Conservation (phyloP, 176 grass and related monocot genomes). For the Ananas comosus region DNA sequence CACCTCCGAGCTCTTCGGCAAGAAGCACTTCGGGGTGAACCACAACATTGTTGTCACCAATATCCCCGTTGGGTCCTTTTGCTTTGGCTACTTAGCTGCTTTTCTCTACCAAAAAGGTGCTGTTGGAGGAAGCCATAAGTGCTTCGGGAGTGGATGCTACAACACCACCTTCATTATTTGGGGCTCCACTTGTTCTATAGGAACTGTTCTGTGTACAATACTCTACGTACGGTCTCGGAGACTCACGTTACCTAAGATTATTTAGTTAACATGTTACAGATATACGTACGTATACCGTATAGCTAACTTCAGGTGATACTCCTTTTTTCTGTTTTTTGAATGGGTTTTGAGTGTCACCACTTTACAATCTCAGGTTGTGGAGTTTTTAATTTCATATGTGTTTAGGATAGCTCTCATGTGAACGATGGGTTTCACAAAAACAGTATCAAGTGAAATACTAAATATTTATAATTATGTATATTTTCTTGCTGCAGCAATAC, state of each 20-base stretch:
- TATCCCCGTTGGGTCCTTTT: conserved; percentile 74
- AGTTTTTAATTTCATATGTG: too few species aligned
- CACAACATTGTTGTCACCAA: conserved; percentile 93
- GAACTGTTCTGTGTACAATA: conserved; percentile 46
- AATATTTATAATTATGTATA: too few species aligned
- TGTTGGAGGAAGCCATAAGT: conserved; percentile 23
- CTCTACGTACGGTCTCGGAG: conserved; percentile 53
- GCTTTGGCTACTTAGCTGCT: conserved; percentile 84
- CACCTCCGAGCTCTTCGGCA: conserved; percentile 83
- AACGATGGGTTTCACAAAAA: too few species aligned
- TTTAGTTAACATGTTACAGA: background rate
- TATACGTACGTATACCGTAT: background rate
- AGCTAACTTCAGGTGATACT: background rate
- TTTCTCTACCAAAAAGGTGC: conserved; percentile 60
- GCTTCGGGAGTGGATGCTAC: conserved; percentile 63
- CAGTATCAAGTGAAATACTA: too few species aligned
- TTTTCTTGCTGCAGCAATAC: too few species aligned
- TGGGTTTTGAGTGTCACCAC: too few species aligned
- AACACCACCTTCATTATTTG: conserved; percentile 52
- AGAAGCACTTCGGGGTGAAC: conserved; percentile 79
- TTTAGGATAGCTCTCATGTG: too few species aligned
- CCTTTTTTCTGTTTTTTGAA: too few species aligned
- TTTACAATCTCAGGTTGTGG: too few species aligned
- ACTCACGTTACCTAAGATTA: background rate
- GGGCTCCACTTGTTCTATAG: conserved; percentile 55